Conservation (phyloP, 2,329 filamentous ascomycete species). For the Cercospora berteroae region DNA sequence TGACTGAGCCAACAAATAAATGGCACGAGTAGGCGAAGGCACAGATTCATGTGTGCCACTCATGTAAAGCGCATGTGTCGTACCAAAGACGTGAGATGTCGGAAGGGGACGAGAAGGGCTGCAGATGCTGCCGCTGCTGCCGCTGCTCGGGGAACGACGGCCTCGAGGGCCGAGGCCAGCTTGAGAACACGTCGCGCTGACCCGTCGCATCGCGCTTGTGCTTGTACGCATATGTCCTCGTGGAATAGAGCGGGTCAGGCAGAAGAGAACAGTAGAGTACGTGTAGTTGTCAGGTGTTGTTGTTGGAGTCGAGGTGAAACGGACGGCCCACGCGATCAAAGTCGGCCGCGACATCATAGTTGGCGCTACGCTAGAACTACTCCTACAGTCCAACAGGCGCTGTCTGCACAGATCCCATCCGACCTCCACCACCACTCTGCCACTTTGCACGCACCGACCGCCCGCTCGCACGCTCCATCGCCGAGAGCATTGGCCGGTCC, state of each 20-base stretch:
- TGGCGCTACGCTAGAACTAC: neutral
- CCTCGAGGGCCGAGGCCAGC: neutral
- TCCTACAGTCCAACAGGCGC: neutral
- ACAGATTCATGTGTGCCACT: neutral
- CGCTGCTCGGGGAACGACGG: neutral
- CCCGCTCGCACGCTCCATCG: neutral
- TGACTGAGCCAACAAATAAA: neutral
- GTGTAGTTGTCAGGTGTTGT: neutral
- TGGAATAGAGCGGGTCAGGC: neutral
- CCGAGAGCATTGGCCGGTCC: neutral
- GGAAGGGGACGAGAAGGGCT: neutral
- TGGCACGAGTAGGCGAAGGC: neutral
- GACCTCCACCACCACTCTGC: neutral
- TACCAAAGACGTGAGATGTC: neutral
- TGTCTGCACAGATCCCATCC: neutral
- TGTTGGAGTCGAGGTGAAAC: neutral
- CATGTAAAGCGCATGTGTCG: neutral
- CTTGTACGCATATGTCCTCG: neutral
- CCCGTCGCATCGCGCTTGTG: neutral
- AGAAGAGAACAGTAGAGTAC: neutral
- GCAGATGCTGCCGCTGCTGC: neutral
- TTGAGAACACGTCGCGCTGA: neutral
- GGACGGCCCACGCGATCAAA: neutral
- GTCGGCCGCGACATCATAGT: neutral
- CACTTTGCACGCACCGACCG: neutral